Percentiles rank a stretch among this genome's conserved stretches.
phyloP scores from a whole-genome alignment of 2,329 filamentous ascomycete genomes.

The Fusarium nelsonii region DNA sequence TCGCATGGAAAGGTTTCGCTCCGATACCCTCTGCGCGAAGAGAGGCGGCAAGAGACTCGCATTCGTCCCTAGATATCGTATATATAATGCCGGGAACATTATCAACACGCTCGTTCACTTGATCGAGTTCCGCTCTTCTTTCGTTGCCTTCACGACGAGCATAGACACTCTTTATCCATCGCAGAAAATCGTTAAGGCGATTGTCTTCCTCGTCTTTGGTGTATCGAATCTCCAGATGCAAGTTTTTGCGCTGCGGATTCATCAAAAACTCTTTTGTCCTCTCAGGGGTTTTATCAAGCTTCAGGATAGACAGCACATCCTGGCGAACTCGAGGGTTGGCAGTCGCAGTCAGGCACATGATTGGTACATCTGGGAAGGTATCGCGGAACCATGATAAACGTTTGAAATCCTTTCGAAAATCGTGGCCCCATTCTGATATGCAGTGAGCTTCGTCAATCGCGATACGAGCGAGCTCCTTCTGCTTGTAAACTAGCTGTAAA shows the following conservation, averaged over 20 bases:
- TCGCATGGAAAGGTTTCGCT: constrained; percentile 79
- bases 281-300: constrained; percentile 69
- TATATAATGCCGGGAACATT: constrained; percentile 84
- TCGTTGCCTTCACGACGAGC: constrained; percentile 71
- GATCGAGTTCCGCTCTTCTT: constrained; percentile 69
- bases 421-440: constrained; percentile 98
- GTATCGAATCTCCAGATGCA: constrained; percentile 92
- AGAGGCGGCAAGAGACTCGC: constrained; percentile 75
- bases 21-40: constrained; percentile 77
- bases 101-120: constrained; percentile 66
- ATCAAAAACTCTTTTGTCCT: constrained; percentile 82
- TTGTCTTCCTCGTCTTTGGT: constrained; percentile 80
- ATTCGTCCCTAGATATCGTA: constrained; percentile 79
- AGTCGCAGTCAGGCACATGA: constrained; percentile 93
- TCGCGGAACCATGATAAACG: constrained; percentile 86
- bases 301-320: constrained; percentile 84
- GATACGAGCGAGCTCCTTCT: constrained; percentile 87
- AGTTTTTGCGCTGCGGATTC: constrained; percentile 84
- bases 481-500: constrained; percentile 78
- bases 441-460: constrained; percentile 97
- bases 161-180: constrained; percentile 82
- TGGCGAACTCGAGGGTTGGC: constrained; percentile 83
- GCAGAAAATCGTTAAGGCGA: constrained; percentile 78
- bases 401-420: constrained; percentile 94
- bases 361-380: constrained; percentile 84